A percentile compares a stretch with the other conserved stretches of the same genome.
These are phyloP conservation scores for Aeschynomene evenia DNA, from an alignment of 306 rosid genomes.

Conservation along the genomic window DNA sequence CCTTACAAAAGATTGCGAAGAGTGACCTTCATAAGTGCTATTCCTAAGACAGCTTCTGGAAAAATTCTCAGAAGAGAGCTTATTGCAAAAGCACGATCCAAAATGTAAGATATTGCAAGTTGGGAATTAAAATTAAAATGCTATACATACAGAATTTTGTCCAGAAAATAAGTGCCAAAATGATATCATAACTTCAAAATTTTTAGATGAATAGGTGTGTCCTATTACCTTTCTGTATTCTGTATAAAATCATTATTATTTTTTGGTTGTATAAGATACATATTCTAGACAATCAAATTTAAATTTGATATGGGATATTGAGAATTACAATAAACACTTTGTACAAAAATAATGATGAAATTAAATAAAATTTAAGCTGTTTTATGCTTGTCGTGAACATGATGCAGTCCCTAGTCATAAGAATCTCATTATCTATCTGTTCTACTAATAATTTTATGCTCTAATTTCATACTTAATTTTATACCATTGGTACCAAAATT, in stretches of 20 bases:
- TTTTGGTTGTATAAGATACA: no score
- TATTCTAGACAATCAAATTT: neutral
- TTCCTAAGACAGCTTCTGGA: constrained; percentile 74
- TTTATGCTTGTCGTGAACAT: neutral
- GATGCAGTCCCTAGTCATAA: neutral
- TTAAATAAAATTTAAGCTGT: neutral
- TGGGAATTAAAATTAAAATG: neutral
- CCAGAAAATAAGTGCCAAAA: no score
- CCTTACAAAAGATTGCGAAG: constrained; percentile 71
- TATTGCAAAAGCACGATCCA: constrained; percentile 65
- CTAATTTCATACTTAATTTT: no score
- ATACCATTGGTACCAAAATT: no score
- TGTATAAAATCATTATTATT: no score
- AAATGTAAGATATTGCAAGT: constrained; percentile 37
- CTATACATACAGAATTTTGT: no score
- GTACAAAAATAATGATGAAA: neutral
- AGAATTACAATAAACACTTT: neutral
- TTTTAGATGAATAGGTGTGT: no score
- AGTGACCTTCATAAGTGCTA: constrained; percentile 61
- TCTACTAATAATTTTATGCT: no score
- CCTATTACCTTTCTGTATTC: no score
- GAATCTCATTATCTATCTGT: neutral
- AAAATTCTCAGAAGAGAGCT: constrained; percentile 78
- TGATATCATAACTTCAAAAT: no score
- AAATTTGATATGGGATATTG: neutral